Base-by-base conservation (phyloP, 1,139 yeast species). In the Zhuliangozyma blackwelliae region DNA sequence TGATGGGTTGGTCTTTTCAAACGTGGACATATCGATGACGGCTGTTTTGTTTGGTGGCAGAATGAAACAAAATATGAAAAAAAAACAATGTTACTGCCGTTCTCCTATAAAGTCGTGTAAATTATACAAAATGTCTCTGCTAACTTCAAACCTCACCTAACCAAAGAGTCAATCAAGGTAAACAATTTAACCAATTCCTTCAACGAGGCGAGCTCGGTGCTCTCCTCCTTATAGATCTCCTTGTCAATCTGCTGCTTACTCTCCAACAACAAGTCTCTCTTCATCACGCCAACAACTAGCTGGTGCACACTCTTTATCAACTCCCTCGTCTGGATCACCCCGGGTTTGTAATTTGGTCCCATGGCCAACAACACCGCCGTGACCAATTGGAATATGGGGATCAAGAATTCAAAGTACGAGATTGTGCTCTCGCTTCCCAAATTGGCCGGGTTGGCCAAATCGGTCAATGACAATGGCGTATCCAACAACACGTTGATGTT, bases 301-400 rank as follows among this genome's bases (percentile, higher is more conserved):
- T 71, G 73, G 36, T 74, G 69, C 52, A 79, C 80, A 34, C 73
- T 75, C 6, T 57, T 53, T 51, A 87, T 55, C 35, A 89, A 59
- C 7, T 61, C 67, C 40, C 65, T 68, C 0, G 81, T 81, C 48
- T 77, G 80, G 5, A 61, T 55, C 16, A 79, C 68, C n/a, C 83
- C 80, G 1, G 77, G 73, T 41, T 71, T 74, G 55, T 88, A 87
- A 36, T 82, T 80, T 3, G 92, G 82, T 0, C 96, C 96, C 72
- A 86, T 77, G 2, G 95, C 77, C 20, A 88, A 63, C 8, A 84
- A 63, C 6, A 86, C 67, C 0, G 95, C 80, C 10, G 80, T 61
- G 2, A 87, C 68, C 36, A 88, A 64, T 49, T 87, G 95, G 60
- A 88, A 84, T 3, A 83, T 68, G 0, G 96, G 95, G n/a, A 82